Evolutionary conservation across 1,139 yeast species (phyloP), one percentile per base, ranked within the genome.

Genomic region (Hanseniaspora uvarum): DNA sequence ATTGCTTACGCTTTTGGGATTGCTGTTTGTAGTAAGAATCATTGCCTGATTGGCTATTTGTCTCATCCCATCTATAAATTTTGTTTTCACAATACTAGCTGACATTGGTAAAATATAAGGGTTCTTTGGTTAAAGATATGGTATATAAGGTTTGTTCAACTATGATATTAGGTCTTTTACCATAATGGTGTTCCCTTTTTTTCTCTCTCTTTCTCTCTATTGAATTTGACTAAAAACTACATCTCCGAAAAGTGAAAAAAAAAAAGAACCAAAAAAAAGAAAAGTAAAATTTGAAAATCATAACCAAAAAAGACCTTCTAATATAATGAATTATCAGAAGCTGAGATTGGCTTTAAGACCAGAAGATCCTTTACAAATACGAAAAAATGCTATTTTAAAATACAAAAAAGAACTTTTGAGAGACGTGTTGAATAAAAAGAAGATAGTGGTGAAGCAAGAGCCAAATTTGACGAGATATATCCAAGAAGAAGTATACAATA

Each of bases 31-130:
- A 0, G 75, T 71, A n/a, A 72, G 57, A 21, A 72, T 65, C 71
- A 70, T 69, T 5, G 72, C 72, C 40, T 71, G 74, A 23, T 65
- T 66, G 0, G 72, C 70, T 18, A 70, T 60, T 18, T 68, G 64
- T 33, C 70, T 62, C 74, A 72, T 70, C 12, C 70, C 63, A 47
- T 69, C 70, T 45, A 64, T 63, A 58, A 69, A 71, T 31, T 58
- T 59, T 33, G 62, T 62, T 40, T 59, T 63, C 8, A 62, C 61
- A 36, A 23, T 6, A 7, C 24, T 44, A 12, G 28, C 2, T n/a
- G 36, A 7, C 37, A 21, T 44, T 18, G n/a, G 19, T 6, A 6
- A n/a, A n/a, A 16, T n/a, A 34, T n/a, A 16, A 16, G n/a, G n/a
- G n/a, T n/a, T n/a, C n/a, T n/a, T n/a, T n/a, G n/a, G n/a, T n/a